These are phyloP conservation scores for Alloteropsis semialata DNA, from an alignment of 176 grass and related monocot species.

Conservation along the genomic window DNA sequence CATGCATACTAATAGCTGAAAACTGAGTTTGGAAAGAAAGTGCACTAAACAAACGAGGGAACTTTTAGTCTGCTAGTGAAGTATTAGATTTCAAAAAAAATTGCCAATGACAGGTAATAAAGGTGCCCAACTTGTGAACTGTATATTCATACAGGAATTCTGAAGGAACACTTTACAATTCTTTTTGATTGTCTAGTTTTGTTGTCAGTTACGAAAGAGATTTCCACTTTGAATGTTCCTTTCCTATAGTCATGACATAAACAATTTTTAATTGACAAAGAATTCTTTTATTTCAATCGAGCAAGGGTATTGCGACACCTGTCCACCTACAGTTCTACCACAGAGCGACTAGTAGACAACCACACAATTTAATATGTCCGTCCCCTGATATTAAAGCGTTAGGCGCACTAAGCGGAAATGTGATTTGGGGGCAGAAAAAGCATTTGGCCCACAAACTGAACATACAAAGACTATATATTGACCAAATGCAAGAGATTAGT, in stretches of 20 bases:
- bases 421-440: not conserved
- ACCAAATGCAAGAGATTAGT: not conserved
- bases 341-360: not conserved
- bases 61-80: conserved; percentile 12
- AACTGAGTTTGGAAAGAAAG: not conserved
- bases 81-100: conserved; percentile 31
- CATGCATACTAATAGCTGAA: not conserved
- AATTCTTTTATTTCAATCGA: not conserved
- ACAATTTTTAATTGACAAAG: not conserved
- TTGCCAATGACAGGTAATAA: conserved; percentile 31
- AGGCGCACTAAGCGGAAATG: not conserved
- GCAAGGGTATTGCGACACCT: not conserved
- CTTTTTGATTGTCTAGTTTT: conserved; percentile 15
- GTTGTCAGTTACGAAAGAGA: conserved; percentile 25
- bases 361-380: not conserved
- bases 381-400: not conserved
- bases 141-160: not conserved
- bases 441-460: not conserved
- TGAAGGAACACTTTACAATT: not conserved
- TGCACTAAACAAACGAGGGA: conserved; percentile 10
- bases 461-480: not conserved
- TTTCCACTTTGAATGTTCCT: not conserved
- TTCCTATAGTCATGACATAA: not conserved
- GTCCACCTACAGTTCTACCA: not conserved
- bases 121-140: conserved; percentile 2